Conservation (phyloP, 768 basidiomycete genomes). For the Hygrocybe punicea region DNA sequence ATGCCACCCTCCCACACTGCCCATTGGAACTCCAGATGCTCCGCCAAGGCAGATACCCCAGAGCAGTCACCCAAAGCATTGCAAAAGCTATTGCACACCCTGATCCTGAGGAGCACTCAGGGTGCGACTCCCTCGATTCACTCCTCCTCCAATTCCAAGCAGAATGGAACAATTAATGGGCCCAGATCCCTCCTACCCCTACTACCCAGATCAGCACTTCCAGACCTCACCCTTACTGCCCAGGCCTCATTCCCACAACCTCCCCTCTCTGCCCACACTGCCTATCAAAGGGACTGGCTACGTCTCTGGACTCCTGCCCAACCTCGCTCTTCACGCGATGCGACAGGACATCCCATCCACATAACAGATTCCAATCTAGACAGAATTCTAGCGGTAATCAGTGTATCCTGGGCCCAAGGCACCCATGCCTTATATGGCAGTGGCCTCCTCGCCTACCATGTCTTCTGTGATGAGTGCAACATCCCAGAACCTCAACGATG, state of each 20-base stretch:
- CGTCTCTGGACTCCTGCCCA: constrained; percentile 23
- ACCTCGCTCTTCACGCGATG: neutral
- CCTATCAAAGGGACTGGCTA: constrained; percentile 24
- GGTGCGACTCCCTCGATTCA: too few relatives aligned
- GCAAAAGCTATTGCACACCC: neutral
- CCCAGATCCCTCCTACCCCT: neutral
- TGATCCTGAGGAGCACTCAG: neutral
- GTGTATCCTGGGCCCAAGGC: constrained; percentile 24
- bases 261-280: constrained; percentile 27
- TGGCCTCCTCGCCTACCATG: constrained; percentile 38
- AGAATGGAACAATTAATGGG: neutral
- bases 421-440: constrained; percentile 39
- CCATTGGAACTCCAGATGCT: neutral
- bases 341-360: neutral
- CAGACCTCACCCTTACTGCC: constrained; percentile 3
- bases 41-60: neutral
- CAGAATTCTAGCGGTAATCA: constrained; percentile 24
- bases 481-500: constrained; percentile 32
- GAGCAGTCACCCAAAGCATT: neutral
- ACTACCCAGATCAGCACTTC: constrained; percentile 9
- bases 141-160: too few relatives aligned
- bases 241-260: constrained; percentile 10
- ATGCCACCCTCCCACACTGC: constrained; percentile 15
- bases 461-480: constrained; percentile 34
- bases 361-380: constrained; percentile 26